These are phyloP conservation scores for Colletotrichum godetiae DNA, from an alignment of 2,329 filamentous ascomycete genomes.

Conservation along the genomic window DNA sequence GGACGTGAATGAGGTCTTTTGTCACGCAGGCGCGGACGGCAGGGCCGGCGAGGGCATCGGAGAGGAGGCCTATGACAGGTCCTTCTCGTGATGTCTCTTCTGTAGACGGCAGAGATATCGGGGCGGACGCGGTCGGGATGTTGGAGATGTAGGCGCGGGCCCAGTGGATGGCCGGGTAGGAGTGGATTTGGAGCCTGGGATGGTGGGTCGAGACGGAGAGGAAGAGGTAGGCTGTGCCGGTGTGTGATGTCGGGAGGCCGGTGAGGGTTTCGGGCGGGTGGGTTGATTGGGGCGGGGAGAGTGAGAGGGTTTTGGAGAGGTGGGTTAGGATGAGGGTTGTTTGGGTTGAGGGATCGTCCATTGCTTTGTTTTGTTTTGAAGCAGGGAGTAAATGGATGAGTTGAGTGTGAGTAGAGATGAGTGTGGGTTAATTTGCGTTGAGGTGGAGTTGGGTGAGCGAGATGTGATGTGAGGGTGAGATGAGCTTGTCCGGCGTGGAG, in stretches of 20 bases:
- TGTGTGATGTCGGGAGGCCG: slow-evolving; percentile 66
- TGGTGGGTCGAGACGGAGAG: slow-evolving; percentile 57
- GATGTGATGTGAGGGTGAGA: background rate
- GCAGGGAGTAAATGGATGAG: background rate
- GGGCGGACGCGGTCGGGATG: background rate
- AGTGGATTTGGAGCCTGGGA: slow-evolving; percentile 55
- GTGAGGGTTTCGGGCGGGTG: slow-evolving; percentile 50
- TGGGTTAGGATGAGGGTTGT: background rate
- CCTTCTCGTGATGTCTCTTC: slow-evolving; percentile 38
- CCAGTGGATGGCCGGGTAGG: slow-evolving; percentile 57
- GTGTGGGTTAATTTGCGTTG: too few species aligned
- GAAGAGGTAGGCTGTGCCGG: slow-evolving; percentile 67
- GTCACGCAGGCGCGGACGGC: slow-evolving; percentile 58
- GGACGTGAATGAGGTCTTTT: slow-evolving; percentile 50
- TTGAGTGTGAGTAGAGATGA: background rate
- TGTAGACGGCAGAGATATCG: background rate
- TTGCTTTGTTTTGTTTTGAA: background rate
- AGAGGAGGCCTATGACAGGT: slow-evolving; percentile 56
- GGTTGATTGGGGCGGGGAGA: slow-evolving; percentile 48
- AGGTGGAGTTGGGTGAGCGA: too few species aligned
- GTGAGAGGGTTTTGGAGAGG: slow-evolving; percentile 44
- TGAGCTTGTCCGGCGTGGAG: background rate
- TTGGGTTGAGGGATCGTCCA: background rate
- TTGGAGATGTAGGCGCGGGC: slow-evolving; percentile 59
- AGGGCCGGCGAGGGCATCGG: slow-evolving; percentile 59